These are phyloP conservation scores for Annulohypoxylon stygium DNA, from an alignment of 495 filamentous ascomycete species.

Conservation along the genomic window DNA sequence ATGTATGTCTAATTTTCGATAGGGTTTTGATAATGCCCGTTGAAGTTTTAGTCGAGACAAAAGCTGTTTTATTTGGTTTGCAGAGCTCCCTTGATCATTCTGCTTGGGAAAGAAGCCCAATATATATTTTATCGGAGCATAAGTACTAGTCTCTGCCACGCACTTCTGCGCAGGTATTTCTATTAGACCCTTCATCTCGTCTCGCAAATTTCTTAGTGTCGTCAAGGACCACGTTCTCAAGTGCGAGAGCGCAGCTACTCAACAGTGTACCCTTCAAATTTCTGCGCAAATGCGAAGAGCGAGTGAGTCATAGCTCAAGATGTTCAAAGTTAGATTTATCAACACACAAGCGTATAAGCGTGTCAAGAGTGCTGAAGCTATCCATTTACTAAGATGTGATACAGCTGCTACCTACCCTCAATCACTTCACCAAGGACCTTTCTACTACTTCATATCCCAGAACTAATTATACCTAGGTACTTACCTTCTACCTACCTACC, in stretches of 20 bases:
- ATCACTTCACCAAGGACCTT: too few relatives aligned
- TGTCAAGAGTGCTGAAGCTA: neutral
- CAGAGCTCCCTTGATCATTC: neutral
- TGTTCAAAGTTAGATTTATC: neutral
- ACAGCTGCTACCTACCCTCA: neutral
- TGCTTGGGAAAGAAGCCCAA: neutral
- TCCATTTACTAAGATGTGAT: neutral
- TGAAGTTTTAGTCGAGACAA: neutral
- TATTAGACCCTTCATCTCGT: neutral
- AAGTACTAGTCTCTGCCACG: neutral
- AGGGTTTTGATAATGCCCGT: too few relatives aligned
- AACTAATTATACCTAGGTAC: too few relatives aligned
- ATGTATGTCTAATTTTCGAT: too few relatives aligned
- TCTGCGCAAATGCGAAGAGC: slow-evolving; percentile 37
- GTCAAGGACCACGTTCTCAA: slow-evolving; percentile 21
- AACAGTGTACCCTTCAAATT: neutral
- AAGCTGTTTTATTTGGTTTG: slow-evolving; percentile 2
- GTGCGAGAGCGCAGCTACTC: slow-evolving; percentile 7
- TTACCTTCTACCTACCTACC: neutral
- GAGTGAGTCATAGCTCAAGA: neutral
- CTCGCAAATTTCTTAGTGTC: slow-evolving; percentile 14
- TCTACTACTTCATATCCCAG: too few relatives aligned
- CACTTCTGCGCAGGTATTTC: slow-evolving; percentile 17
- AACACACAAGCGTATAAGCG: neutral
- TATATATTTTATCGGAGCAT: slow-evolving; percentile 16